Base-by-base conservation (phyloP, 2,329 filamentous ascomycete species). In the Colletotrichum costaricense region DNA sequence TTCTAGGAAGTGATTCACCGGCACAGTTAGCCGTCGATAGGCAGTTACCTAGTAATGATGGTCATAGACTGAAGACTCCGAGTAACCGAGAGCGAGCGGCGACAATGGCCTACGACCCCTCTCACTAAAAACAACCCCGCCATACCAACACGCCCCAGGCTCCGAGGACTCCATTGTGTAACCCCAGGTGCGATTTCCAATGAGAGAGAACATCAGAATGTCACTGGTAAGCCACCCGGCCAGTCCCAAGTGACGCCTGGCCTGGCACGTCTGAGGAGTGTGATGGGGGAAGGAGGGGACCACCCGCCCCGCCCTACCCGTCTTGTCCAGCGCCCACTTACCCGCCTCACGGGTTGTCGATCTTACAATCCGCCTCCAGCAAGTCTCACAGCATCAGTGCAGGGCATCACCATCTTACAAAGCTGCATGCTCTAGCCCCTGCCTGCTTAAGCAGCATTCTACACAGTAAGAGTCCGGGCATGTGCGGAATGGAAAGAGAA, bases 41-140 rank as follows among this genome's bases (percentile, higher is more conserved):
- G 16, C 16, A 12, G 38, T 19, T 19, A n/a, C n/a, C n/a, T n/a
- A 16, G 16, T 42, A 42, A 42, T 42, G 19, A 16, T 19, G 8
- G 38, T 42, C 38, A 42, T 42, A 42, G 38, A 42, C 38, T 42
- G 38, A 42, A 42, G 63, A 46, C 42, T 46, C 54, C 55, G 42
- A 28, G 56, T 24, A 67, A n/a, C 38, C 68, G 24, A 55, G 22
- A 46, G 54, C 30, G 30, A 70, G 52, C 42, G 59, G 14, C 62
- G 28, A 55, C 11, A 52, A 28, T 14, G n/a, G 8, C 9, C 38
- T 30, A 7, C 22, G 30, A 26, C 28, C 49, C n/a, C 28, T 49
- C 49, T 14, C 26, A 63, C 26, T 35, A 38, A 67, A 62, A 71
- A 71, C 49, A 70, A 62, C 69, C 69, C 69, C 69, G 49, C 56